These are phyloP conservation scores for Gastrodia elata DNA, from an alignment of 106 monocot genomes.

Conservation along the genomic window DNA sequence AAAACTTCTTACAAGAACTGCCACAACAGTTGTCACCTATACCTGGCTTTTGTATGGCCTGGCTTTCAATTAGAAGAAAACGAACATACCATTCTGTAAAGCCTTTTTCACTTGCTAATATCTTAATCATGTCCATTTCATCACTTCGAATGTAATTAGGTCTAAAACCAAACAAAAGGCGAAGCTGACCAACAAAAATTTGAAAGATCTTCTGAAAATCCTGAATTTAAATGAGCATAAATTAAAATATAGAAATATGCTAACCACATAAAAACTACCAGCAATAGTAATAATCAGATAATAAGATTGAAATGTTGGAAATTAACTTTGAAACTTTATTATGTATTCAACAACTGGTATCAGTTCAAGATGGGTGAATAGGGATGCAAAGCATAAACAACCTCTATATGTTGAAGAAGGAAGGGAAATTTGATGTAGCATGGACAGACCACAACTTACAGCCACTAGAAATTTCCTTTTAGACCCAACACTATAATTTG, in stretches of 20 bases:
- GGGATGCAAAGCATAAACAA: too few relatives aligned
- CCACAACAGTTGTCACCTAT: not conserved
- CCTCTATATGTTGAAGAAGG: too few relatives aligned
- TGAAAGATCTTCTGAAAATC: constrained; percentile 24
- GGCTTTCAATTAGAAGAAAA: not conserved
- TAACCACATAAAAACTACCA: not conserved
- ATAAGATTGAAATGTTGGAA: not conserved
- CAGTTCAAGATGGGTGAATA: not conserved
- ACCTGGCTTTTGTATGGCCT: not conserved
- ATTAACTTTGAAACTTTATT: not conserved
- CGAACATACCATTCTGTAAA: constrained; percentile 26
- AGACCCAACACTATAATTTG: not conserved
- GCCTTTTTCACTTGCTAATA: constrained; percentile 19
- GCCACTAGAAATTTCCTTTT: not conserved
- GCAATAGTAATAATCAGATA: not conserved
- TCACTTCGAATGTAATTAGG: constrained; percentile 9
- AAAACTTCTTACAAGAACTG: not conserved
- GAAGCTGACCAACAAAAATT: constrained; percentile 14
- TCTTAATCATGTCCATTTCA: constrained; percentile 1
- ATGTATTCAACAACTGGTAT: not conserved
- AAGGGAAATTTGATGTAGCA: not conserved
- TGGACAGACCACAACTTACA: not conserved
- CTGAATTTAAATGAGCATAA: constrained; percentile 8
- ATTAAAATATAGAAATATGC: not conserved
- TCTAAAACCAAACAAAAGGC: constrained; percentile 23